These are phyloP conservation scores for Oxyria digyna DNA, from an alignment of 148 eudicot species.

Conservation along the genomic window DNA sequence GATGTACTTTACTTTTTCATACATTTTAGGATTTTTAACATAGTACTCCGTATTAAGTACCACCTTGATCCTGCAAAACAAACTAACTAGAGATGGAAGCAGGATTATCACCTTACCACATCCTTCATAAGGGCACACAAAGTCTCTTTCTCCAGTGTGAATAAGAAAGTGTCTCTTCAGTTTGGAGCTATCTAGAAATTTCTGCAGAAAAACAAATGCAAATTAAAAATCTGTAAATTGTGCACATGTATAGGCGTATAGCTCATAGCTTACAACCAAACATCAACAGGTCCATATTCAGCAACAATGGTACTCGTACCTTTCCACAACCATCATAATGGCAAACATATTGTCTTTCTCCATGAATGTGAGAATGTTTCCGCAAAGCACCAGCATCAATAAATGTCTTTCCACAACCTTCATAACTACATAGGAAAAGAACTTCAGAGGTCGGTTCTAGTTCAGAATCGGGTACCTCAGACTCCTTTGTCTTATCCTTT, in stretches of 20 bases:
- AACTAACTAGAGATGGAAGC: not conserved
- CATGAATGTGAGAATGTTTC: conserved; percentile 93
- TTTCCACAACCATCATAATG: conserved; percentile 79
- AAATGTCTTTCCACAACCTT: conserved; percentile 95
- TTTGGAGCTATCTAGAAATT: conserved; percentile 97
- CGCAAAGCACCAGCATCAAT: conserved; percentile 93
- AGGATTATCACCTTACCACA: conserved; percentile 80
- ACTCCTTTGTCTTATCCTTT: conserved; percentile 59
- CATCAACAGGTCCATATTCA: not conserved
- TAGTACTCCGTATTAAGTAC: not conserved
- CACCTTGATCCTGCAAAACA: not conserved
- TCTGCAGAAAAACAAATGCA: conserved; percentile 38
- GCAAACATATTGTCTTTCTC: conserved; percentile 88
- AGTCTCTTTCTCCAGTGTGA: conserved; percentile 94
- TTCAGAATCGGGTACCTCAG: conserved; percentile 58
- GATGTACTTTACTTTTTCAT: not conserved
- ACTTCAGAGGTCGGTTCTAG: conserved; percentile 97
- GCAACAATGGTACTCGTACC: conserved; percentile 24
- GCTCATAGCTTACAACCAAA: not conserved
- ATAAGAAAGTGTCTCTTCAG: conserved; percentile 88
- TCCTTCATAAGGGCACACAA: conserved; percentile 88
- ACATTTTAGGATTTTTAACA: not conserved
- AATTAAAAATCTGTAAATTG: not conserved
- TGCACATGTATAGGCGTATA: not conserved
- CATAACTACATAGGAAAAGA: conserved; percentile 95